Conservation (phyloP, 2,329 filamentous ascomycete genomes). For the Corinectria fuckeliana region DNA sequence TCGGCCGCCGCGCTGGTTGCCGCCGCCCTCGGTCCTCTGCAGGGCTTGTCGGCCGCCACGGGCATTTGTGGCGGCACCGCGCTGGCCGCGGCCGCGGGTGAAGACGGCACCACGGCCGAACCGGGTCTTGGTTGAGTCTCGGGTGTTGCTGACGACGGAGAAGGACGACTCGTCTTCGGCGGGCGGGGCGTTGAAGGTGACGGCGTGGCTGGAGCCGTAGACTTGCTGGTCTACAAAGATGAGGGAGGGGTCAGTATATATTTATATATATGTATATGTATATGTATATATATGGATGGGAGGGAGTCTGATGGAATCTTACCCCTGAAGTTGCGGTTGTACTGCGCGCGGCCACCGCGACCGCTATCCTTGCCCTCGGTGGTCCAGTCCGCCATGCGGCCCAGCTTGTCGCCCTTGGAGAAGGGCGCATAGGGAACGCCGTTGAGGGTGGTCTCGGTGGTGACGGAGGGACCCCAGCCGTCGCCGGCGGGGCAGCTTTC, state of each 20-base stretch:
- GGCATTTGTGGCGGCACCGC: constrained; percentile 67
- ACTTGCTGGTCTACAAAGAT: constrained; percentile 82
- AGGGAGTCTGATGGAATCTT: constrained; percentile 32
- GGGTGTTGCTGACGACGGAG: constrained; percentile 95
- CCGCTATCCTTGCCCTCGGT: constrained; percentile 85
- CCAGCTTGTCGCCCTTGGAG: constrained; percentile 98
- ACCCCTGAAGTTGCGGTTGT: constrained; percentile 95
- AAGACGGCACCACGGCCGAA: constrained; percentile 91
- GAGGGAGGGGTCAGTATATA: constrained; percentile 14
- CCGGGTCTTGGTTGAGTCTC: constrained; percentile 83
- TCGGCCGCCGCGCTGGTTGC: constrained; percentile 60
- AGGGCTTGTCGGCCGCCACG: constrained; percentile 69
- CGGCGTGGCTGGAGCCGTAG: constrained; percentile 88
- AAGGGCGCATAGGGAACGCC: constrained; percentile 97
- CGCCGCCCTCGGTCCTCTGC: constrained; percentile 72
- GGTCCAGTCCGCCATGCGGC: constrained; percentile 99
- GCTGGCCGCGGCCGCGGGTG: constrained; percentile 84
- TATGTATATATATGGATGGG: not conserved
- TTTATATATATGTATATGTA: constrained; percentile 2
- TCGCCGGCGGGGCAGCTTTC: constrained; percentile 75
- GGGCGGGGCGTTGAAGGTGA: constrained; percentile 86
- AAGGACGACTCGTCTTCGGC: constrained; percentile 97
- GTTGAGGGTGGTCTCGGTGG: constrained; percentile 86
- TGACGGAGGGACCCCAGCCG: constrained; percentile 86
- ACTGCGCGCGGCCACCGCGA: constrained; percentile 81